Evolutionary conservation across 2,329 filamentous ascomycete genomes (phyloP), one percentile per base, ranked within the genome.

Genomic region (Dryadomyces sulphureus): DNA sequence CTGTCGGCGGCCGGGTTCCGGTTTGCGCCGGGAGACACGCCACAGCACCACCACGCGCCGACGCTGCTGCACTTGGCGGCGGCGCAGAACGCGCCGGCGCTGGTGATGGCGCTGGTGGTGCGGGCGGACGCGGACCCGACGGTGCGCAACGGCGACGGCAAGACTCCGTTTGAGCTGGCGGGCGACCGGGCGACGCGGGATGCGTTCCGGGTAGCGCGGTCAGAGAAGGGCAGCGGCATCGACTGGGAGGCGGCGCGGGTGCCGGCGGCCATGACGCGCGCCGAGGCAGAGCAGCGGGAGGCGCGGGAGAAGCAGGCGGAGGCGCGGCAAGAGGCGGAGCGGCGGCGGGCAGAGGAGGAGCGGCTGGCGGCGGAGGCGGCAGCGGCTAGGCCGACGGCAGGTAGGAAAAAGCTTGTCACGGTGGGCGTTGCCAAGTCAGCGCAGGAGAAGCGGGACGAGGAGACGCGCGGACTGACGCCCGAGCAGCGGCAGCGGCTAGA

Each of bases 21-120:
- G 21, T 94, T 96, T 59, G 70, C 79, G 46, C 88, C 88, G 0
- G 54, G 68, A 1, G 75, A 82, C 49, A 74, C 80, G 45, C 11
- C 47, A 1, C 41, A 43, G 25, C 70, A 79, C 50, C 73, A 88
- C 59, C 87, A 94, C 57, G 81, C 88, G 0, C 75, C 89, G 0
- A 92, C 86, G 0, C 77, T 84, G 0, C 73, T 98, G 5, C 92
- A 96, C 61, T 70, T 96, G 2, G 87, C 90, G 1, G 83, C 92
- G 1, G 78, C 84, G 7, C 78, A 85, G 22, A 92, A 92, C 61
- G 79, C 83, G 0, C 72, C 85, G 0, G 77, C 84, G 0, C 69
- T 95, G n/a, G 75, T 95, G 2, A 62, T 73, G 0, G 85, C 87
- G 0, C 73, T 98, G 2, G 69, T 98, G 1, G 68, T 73, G 1